These are phyloP conservation scores for Chalciporus sphaerocephalus DNA, from an alignment of 768 basidiomycete genomes.

Conservation along the genomic window DNA sequence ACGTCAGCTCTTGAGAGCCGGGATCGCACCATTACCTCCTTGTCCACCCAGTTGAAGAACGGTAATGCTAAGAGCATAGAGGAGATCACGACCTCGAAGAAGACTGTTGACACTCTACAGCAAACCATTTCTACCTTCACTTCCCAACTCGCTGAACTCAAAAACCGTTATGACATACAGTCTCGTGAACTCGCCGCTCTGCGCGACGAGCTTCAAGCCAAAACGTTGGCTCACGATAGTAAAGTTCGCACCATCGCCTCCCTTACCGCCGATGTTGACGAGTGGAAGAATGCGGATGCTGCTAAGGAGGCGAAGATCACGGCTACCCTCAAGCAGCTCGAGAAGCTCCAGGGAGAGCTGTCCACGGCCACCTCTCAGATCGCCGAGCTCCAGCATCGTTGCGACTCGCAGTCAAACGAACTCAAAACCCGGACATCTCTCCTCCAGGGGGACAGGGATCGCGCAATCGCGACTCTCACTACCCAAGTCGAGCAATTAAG, in stretches of 20 bases:
- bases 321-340: neutral
- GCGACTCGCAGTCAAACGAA: too few species aligned
- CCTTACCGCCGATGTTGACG: neutral
- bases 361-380: neutral
- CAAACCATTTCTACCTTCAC: neutral
- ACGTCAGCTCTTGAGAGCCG: neutral
- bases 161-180: neutral
- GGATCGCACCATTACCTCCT: neutral
- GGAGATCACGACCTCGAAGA: neutral
- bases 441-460: neutral
- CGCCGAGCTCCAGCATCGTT: neutral
- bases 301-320: neutral
- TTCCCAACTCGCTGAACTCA: neutral
- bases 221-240: neutral
- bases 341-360: neutral
- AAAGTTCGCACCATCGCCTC: neutral
- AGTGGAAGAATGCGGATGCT: neutral
- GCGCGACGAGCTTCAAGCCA: neutral
- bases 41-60: neutral
- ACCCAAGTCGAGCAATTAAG: conserved; percentile 3
- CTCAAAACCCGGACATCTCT: neutral
- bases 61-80: neutral
- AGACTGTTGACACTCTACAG: neutral
- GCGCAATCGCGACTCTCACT: neutral
- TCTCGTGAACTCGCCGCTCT: neutral